Percentiles rank a stretch among this genome's conserved stretches.
These are phyloP conservation scores for Psilocybe azurescens DNA, from an alignment of 768 basidiomycete genomes.

Conservation along the genomic window DNA sequence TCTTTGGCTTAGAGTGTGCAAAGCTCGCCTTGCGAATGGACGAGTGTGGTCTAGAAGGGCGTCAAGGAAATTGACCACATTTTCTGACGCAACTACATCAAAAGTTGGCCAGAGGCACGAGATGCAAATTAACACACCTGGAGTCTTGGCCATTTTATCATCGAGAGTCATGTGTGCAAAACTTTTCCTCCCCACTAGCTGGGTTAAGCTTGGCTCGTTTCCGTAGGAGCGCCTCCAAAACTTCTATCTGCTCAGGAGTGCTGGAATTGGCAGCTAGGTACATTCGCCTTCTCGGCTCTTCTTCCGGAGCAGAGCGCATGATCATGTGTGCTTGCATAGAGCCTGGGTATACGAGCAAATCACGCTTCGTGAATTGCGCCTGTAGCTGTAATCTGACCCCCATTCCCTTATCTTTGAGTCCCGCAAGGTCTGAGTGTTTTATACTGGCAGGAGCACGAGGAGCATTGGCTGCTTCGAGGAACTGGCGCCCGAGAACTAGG, in stretches of 20 bases:
- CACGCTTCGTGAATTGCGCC: conserved; percentile 76
- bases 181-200: conserved; percentile 82
- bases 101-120: conserved; percentile 5
- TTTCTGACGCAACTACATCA: conserved; percentile 51
- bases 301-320: conserved; percentile 84
- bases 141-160: conserved; percentile 98
- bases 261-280: conserved; percentile 86
- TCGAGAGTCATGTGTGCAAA: conserved; percentile 87
- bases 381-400: conserved; percentile 75
- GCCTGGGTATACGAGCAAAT: conserved; percentile 82
- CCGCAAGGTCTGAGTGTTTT: conserved; percentile 69
- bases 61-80: conserved; percentile 86
- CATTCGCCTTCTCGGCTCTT: conserved; percentile 80
- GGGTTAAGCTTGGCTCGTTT: conserved; percentile 82
- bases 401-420: conserved; percentile 79
- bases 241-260: conserved; percentile 72
- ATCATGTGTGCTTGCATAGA: conserved; percentile 94
- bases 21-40: conserved; percentile 76
- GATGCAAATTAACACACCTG: conserved; percentile 51
- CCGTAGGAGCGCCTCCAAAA: conserved; percentile 76
- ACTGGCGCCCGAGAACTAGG: conserved; percentile 83
- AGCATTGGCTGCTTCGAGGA: conserved; percentile 70
- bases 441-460: conserved; percentile 72
- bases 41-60: conserved; percentile 82
- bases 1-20: conserved; percentile 65